A percentile compares a stretch with the other conserved stretches of the same genome.
phyloP scores from a whole-genome alignment of 2,329 filamentous ascomycete genomes.

The Phialophora macrospora region DNA sequence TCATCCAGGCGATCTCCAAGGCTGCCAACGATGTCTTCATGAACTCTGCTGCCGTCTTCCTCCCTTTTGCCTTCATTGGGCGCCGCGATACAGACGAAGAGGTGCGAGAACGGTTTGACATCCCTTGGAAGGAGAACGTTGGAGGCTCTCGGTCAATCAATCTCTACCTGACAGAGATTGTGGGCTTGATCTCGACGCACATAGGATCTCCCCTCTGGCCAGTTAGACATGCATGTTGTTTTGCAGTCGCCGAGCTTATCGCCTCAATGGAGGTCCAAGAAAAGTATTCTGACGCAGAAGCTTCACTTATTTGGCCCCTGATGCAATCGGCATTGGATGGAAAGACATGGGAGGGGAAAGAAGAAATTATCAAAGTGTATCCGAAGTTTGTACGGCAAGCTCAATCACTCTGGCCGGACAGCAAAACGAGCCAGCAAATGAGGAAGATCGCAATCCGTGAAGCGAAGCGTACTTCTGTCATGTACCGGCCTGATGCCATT shows the following conservation, averaged over 20 bases:
- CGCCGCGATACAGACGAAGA: slow-evolving; percentile 84
- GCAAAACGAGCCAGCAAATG: slow-evolving; percentile 65
- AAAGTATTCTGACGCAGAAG: slow-evolving; percentile 62
- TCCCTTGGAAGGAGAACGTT: slow-evolving; percentile 89
- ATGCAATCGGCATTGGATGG: slow-evolving; percentile 80
- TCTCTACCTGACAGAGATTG: slow-evolving; percentile 83
- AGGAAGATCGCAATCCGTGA: slow-evolving; percentile 81
- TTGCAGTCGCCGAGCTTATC: slow-evolving; percentile 76
- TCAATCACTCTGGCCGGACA: slow-evolving; percentile 62
- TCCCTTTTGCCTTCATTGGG: slow-evolving; percentile 87
- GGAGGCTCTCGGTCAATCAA: slow-evolving; percentile 80
- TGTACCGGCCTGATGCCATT: slow-evolving; percentile 78
- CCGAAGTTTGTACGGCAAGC: slow-evolving; percentile 74
- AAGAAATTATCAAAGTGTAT: slow-evolving; percentile 78
- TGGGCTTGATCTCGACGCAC: slow-evolving; percentile 67
- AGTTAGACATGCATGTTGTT: slow-evolving; percentile 84
- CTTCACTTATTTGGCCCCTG: slow-evolving; percentile 76
- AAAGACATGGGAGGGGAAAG: slow-evolving; percentile 93
- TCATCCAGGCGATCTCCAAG: slow-evolving; percentile 81
- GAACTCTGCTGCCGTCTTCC: slow-evolving; percentile 70
- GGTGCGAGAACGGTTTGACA: slow-evolving; percentile 76
- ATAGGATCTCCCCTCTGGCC: slow-evolving; percentile 85
- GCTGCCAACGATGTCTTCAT: slow-evolving; percentile 88
- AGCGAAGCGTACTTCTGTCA: slow-evolving; percentile 87
- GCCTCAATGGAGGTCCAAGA: slow-evolving; percentile 60